A percentile compares a stretch with the other conserved stretches of the same genome.
These are phyloP conservation scores for Nematocida ironsii DNA, from an alignment of 371 early-diverging fungal species.

Conservation along the genomic window DNA sequence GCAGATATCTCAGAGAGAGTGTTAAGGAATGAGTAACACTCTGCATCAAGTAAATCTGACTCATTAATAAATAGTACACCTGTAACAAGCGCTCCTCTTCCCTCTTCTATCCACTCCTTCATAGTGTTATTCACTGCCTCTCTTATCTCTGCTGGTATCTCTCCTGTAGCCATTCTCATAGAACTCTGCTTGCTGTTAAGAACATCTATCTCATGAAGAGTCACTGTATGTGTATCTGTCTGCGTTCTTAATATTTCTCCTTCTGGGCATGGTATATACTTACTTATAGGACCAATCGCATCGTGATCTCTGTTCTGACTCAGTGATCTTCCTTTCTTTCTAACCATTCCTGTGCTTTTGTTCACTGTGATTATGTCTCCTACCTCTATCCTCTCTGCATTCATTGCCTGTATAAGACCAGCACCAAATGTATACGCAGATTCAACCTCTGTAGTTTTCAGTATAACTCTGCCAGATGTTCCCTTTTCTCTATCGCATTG, in stretches of 20 bases:
- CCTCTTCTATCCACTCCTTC: conserved; percentile 94
- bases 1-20: conserved; percentile 81
- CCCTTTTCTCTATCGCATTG: conserved; percentile 85
- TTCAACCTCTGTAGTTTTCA: conserved; percentile 99
- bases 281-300: conserved; percentile 82
- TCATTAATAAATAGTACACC: conserved; percentile 97
- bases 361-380: conserved; percentile 94
- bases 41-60: conserved; percentile 95
- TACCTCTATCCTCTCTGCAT: conserved; percentile 85
- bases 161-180: conserved; percentile 90
- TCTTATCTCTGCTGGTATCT: conserved; percentile 89
- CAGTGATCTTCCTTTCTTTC: conserved; percentile 87
- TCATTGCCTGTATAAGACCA: conserved; percentile 90
- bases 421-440: conserved; percentile 93
- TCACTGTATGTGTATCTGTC: conserved; percentile 87
- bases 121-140: conserved; percentile 95
- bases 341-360: conserved; percentile 92
- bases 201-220: conserved; percentile 97
- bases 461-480: conserved; percentile 84
- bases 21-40: conserved; percentile 94
- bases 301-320: conserved; percentile 87
- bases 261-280: conserved; percentile 94
- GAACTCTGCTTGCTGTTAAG: conserved; percentile 85
- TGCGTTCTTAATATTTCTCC: conserved; percentile 93
- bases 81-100: conserved; percentile 90